Evolutionary conservation across 202 grass and related monocot genomes (phyloP), one percentile per base, ranked within the genome.

Genomic region (Carex arenaria): DNA sequence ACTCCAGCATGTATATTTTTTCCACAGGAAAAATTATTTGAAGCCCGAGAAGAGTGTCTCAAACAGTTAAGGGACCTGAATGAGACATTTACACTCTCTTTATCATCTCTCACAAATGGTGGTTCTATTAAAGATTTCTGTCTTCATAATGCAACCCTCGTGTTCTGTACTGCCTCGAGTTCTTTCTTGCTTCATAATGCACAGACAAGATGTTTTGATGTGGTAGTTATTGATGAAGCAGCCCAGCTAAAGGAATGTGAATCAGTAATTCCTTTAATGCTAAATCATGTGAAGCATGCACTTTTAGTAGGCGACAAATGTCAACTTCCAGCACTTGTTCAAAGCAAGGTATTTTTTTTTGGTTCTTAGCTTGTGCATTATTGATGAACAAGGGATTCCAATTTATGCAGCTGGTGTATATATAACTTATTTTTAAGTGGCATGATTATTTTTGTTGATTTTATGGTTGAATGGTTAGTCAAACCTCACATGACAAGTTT

Each of bases 211-310:
- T 88, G 86, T 2, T 87, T 97, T 13, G 83, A 91, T 72, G 79
- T 94, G 30, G 82, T 97, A 81, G 88, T 97, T 72, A 88, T 97
- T 82, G 92, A 97, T n/a, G 94, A 97, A 73, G 92, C 92, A 68
- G 89, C 94, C 20, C 92, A 97, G 69, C 80, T 93, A 11, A 94
- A 80, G 55, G 94, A 94, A 64, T 94, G 92, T 47, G 94, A 97
- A 85, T 90, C 91, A 32, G 6, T 89, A n/a, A 97, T 97, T 20
- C 94, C 90, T 10, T 67, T 97, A 51, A 84, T 69, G 31, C 72
- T 97, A 38, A 9, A 69, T 85, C 67, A 72, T 70, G 53, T 97
- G 26, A 94, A 89, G 83, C 85, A 91, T 86, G 89, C 87, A 81
- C 53, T 97, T 90, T 76, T 97, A 49, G 90, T 97, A 10, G 94